A percentile compares a stretch with the other conserved stretches of the same genome.
These are phyloP conservation scores for Jimgerdemannia lactiflua DNA, from an alignment of 192 early-diverging fungal species.

Conservation along the genomic window DNA sequence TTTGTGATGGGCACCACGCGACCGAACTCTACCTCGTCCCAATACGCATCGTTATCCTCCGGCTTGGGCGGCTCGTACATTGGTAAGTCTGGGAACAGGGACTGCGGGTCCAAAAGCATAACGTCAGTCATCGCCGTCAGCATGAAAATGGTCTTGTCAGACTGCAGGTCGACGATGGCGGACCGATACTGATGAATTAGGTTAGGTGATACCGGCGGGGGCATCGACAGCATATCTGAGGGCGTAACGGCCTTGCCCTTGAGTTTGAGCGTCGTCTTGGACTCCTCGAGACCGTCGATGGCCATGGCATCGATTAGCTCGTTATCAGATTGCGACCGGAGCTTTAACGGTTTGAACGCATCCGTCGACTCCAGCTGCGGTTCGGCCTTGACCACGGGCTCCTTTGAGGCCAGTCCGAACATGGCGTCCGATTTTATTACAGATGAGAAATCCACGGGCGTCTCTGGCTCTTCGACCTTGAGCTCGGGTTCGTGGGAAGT, in stretches of 20 bases:
- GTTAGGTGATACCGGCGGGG: conserved; percentile 37
- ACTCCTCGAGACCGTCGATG: not conserved
- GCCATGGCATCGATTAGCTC: not conserved
- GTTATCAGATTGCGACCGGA: not conserved
- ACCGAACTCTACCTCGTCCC: conserved; percentile 53
- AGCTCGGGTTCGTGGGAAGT: not conserved
- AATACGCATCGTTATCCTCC: conserved; percentile 48
- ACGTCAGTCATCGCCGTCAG: conserved; percentile 30
- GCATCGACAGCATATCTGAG: conserved; percentile 23
- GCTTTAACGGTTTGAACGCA: not conserved
- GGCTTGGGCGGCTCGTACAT: conserved; percentile 51
- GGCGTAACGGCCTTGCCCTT: not conserved
- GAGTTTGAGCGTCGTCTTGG: not conserved
- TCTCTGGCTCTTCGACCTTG: not conserved
- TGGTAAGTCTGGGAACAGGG: conserved; percentile 46
- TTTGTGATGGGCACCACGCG: conserved; percentile 50
- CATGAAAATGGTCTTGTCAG: conserved; percentile 25
- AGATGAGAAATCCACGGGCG: not conserved
- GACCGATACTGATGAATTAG: conserved; percentile 36
- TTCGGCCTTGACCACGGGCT: not conserved
- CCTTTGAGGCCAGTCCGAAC: not conserved
- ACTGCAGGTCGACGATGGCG: conserved; percentile 28
- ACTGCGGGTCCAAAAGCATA: conserved; percentile 32
- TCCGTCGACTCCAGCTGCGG: not conserved
- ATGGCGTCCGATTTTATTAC: not conserved